Evolutionary conservation across 208 protist species (phyloP).

Genomic region (Strigomonas oncopelti): DNA sequence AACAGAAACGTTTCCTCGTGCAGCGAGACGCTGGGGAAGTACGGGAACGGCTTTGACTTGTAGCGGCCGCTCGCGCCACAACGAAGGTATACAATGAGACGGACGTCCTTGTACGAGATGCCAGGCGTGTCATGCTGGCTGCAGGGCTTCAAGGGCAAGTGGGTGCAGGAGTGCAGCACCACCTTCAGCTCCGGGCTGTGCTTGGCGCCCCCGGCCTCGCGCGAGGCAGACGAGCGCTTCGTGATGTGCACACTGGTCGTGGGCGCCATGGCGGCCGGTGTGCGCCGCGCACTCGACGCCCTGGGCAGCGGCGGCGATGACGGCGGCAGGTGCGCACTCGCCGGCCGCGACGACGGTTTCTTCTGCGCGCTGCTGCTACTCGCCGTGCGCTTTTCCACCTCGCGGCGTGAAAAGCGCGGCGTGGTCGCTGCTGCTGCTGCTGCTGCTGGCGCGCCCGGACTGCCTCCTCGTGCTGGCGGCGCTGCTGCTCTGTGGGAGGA

Average conservation of each 20-base stretch:
- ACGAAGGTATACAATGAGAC: background rate
- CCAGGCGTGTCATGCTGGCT: background rate
- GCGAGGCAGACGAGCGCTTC: background rate
- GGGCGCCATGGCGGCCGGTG: background rate
- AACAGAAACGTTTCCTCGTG: background rate
- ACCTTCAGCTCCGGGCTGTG: background rate
- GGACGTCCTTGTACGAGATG: background rate
- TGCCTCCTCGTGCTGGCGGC: too few species aligned
- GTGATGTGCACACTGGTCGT: background rate
- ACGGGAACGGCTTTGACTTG: slow-evolving; percentile 17
- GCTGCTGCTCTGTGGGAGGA: too few species aligned
- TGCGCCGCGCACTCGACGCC: background rate
- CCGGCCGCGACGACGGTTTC: too few species aligned
- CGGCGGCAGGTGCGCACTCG: background rate
- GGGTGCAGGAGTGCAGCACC: slow-evolving; percentile 3
- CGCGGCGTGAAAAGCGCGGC: too few species aligned
- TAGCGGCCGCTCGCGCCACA: background rate
- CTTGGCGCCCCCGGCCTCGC: background rate
- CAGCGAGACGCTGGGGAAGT: background rate
- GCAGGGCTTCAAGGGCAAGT: background rate
- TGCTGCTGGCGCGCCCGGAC: too few species aligned
- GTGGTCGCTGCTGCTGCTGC: too few species aligned
- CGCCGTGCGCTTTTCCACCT: too few species aligned
- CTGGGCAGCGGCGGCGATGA: background rate
- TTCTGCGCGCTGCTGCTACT: too few species aligned